phyloP scores from a whole-genome alignment of 805 yeast genomes.

The Nakazawaea wickerhamii region DNA sequence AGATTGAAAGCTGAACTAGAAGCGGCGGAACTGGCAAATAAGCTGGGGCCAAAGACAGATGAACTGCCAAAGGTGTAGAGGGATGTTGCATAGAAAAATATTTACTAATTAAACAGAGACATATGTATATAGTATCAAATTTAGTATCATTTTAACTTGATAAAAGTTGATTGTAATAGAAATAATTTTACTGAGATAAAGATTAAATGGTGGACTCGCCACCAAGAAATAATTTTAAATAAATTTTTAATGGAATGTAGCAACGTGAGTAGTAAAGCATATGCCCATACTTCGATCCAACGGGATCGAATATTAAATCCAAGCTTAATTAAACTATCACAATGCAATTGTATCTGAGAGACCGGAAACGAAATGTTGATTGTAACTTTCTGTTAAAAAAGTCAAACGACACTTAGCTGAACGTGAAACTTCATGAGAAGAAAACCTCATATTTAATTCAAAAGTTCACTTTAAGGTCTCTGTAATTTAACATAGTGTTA shows the following conservation, averaged over 20 bases:
- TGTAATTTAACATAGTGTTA: conserved; percentile 34
- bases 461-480: conserved; percentile 33
- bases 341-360: conserved; percentile 49
- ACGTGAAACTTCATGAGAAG: conserved; percentile 33
- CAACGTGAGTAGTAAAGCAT: conserved; percentile 46
- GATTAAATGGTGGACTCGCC: too few relatives aligned
- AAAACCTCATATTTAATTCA: conserved; percentile 38
- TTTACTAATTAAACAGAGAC: too few relatives aligned
- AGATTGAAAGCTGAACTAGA: conserved; percentile 75
- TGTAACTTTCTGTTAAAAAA: conserved; percentile 72
- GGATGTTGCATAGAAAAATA: too few relatives aligned
- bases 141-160: too few relatives aligned
- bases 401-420: conserved; percentile 73
- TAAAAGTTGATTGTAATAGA: too few relatives aligned
- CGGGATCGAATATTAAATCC: conserved; percentile 21
- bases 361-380: conserved; percentile 70
- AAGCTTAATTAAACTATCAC: conserved; percentile 31
- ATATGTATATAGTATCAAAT: conserved; percentile 2
- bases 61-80: neutral
- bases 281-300: conserved; percentile 23
- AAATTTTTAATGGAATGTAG: conserved; percentile 31
- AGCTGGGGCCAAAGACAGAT: neutral
- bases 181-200: too few relatives aligned
- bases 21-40: conserved; percentile 40
- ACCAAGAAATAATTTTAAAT: conserved; percentile 1